phyloP scores from a whole-genome alignment of 2,329 filamentous ascomycete genomes.

The Ascochyta koolunga region DNA sequence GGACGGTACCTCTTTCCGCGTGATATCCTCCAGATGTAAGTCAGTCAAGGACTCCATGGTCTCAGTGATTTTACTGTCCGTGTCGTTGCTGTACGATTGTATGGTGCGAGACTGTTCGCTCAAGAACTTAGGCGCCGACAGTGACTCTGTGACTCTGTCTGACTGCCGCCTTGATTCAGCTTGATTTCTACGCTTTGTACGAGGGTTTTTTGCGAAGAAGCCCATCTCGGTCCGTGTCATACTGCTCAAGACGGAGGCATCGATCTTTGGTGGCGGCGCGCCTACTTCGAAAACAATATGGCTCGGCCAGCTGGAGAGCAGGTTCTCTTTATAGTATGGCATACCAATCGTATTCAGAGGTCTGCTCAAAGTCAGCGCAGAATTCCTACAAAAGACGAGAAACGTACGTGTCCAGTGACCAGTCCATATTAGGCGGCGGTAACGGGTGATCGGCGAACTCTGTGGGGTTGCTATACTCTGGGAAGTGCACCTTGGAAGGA shows the following conservation, averaged over 20 bases:
- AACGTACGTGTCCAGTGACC: slow-evolving; percentile 71
- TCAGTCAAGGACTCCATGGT: slow-evolving; percentile 73
- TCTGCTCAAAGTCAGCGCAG: slow-evolving; percentile 50
- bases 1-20: slow-evolving; percentile 80
- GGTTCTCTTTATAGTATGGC: slow-evolving; percentile 87
- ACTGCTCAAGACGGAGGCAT: slow-evolving; percentile 70
- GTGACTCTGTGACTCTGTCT: slow-evolving; percentile 63
- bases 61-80: slow-evolving; percentile 44
- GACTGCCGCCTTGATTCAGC: slow-evolving; percentile 74
- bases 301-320: slow-evolving; percentile 89
- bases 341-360: slow-evolving; percentile 87
- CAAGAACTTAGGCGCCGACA: slow-evolving; percentile 86
- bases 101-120: slow-evolving; percentile 86
- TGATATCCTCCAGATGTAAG: slow-evolving; percentile 70
- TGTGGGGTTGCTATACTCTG: slow-evolving; percentile 75
- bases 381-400: too few relatives aligned
- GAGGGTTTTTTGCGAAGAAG: slow-evolving; percentile 77
- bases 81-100: slow-evolving; percentile 35
- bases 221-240: slow-evolving; percentile 77
- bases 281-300: slow-evolving; percentile 85
- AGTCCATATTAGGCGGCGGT: slow-evolving; percentile 67
- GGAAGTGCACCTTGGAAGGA: slow-evolving; percentile 82
- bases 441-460: slow-evolving; percentile 73
- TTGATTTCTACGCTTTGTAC: slow-evolving; percentile 78
- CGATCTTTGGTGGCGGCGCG: slow-evolving; percentile 77